Evolutionary conservation across 2,329 filamentous ascomycete genomes (phyloP), one percentile per base, ranked within the genome.

Genomic region (Aspergillus oerlinghausenensis): DNA sequence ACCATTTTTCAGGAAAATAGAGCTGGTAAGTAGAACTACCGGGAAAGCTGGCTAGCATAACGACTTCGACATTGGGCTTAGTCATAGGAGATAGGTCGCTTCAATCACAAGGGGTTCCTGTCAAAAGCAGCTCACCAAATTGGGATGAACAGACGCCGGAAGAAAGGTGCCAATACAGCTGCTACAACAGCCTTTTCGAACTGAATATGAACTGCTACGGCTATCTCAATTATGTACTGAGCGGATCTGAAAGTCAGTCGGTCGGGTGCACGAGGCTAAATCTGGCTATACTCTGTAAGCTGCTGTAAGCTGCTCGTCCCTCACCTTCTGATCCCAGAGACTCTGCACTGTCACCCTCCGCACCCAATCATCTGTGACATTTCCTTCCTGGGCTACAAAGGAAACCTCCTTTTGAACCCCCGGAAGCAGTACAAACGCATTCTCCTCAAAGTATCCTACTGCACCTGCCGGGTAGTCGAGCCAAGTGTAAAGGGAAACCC

Each of bases 401-500:
- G 68, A 68, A 5, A 84, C 63, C 51, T 74, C 70, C 62, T 73
- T 79, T 50, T 69, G 72, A 65, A 80, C 71, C 0, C 78, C 80
- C 23, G 73, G 72, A 45, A 71, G 60, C 35, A 85, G 63, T 65
- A 79, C 76, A 58, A 85, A 84, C 0, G 75, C 76, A 64, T 85
- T 84, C 1, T 77, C 71, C 6, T 82, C 77, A 57, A 84, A 85
- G 35, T 76, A 75, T 0, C 81, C 72, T 9, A 83, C 75, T 1
- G 75, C 71, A 0, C 77, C 78, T 1, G 74, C 68, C 0, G 81
- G 80, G 55, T 82, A 79, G 53, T 81, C 80, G 2, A 84, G 65
- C 81, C 81, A 84, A 1, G 81, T 82, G 71, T 80, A 84, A 3
- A 80, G 72, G 3, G 81, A 79, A 0, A 82, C 73, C 0, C 79